Percentiles rank a stretch among this genome's conserved stretches.
Conservation (phyloP, 2,329 filamentous ascomycete species). For the Alternaria solani region DNA sequence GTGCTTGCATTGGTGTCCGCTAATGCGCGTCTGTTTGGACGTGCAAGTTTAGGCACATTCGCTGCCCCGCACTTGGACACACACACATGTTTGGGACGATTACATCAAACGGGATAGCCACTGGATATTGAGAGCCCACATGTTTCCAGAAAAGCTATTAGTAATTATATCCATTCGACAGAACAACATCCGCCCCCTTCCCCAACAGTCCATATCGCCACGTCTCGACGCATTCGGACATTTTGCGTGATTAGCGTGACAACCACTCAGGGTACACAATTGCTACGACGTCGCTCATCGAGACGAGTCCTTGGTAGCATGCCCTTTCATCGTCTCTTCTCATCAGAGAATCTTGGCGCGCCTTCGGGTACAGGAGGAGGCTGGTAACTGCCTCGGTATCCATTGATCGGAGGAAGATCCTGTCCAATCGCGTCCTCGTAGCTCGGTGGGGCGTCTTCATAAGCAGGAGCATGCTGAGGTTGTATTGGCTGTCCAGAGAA, state of each 20-base stretch:
- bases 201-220: not conserved
- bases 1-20: constrained; percentile 26
- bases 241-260: not conserved
- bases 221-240: not conserved
- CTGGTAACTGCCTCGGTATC: constrained; percentile 71
- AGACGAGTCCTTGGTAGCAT: not conserved
- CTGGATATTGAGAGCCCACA: constrained; percentile 24
- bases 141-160: constrained; percentile 25
- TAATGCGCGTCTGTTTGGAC: constrained; percentile 31
- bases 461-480: constrained; percentile 49
- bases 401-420: constrained; percentile 76
- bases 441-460: constrained; percentile 87
- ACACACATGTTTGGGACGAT: not conserved
- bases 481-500: constrained; percentile 32
- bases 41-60: constrained; percentile 4
- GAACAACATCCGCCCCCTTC: constrained; percentile 20
- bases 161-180: constrained; percentile 27
- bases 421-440: constrained; percentile 94
- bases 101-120: constrained; percentile 16
- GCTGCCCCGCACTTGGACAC: constrained; percentile 11
- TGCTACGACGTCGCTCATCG: not conserved
- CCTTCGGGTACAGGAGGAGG: constrained; percentile 53
- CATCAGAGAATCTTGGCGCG: constrained; percentile 47
- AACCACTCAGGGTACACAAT: not conserved
- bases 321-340: constrained; percentile 43